Percentiles rank a stretch among this genome's conserved stretches.
Evolutionary conservation across 148 eudicot species (phyloP).

Genomic region (Spergularia bocconei): DNA sequence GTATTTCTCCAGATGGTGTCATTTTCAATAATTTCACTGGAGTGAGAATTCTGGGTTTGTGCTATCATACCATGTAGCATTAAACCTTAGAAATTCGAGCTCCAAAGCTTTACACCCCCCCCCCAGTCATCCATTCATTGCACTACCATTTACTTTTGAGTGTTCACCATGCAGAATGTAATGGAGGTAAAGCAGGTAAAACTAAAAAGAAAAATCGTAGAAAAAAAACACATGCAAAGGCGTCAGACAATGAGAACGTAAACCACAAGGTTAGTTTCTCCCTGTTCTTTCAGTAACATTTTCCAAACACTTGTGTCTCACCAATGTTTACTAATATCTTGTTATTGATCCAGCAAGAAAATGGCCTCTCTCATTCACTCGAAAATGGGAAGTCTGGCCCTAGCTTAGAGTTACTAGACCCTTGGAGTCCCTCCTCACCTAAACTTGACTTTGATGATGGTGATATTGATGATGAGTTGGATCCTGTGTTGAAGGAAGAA

Average conservation of each 20-base stretch:
- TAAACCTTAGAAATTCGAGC: neutral
- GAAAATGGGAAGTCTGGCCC: conserved; percentile 34
- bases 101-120: neutral
- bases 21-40: neutral
- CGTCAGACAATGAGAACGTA: conserved; percentile 36
- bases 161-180: conserved; percentile 45
- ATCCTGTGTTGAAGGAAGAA: conserved; percentile 82
- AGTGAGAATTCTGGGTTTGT: neutral
- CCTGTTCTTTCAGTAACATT: neutral
- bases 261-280: conserved; percentile 27
- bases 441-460: conserved; percentile 62
- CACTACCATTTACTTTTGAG: conserved; percentile 11
- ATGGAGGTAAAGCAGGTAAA: conserved; percentile 49
- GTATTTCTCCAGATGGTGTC: conserved; percentile 24
- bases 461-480: conserved; percentile 75
- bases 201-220: conserved; percentile 73
- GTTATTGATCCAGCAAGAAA: conserved; percentile 26
- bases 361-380: conserved; percentile 32
- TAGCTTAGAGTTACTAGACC: conserved; percentile 39
- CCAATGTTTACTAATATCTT: conserved; percentile 13
- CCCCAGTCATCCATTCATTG: neutral
- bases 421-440: conserved; percentile 35
- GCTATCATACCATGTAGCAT: neutral
- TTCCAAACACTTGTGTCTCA: neutral
- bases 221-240: conserved; percentile 48